Base-by-base conservation (phyloP, 768 basidiomycete genomes). In the Rhodotorula kratochvilovae region DNA sequence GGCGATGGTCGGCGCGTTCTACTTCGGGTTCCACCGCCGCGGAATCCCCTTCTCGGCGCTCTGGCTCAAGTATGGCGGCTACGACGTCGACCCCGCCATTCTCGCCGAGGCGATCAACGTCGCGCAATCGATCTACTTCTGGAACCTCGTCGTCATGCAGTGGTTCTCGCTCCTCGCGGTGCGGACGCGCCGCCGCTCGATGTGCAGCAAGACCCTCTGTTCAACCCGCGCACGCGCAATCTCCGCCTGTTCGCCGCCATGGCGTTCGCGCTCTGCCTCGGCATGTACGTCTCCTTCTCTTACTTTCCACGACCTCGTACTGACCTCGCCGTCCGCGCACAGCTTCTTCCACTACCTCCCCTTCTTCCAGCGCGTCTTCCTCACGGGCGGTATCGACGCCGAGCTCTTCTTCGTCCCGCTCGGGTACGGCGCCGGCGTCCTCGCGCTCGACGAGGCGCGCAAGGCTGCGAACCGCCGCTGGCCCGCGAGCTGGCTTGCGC, bases 141-240 rank as follows among this genome's bases (percentile, higher is more conserved):
- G 83, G 75, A 82, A 50, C 27, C 79, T 86, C 12, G 82, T 86
- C 48, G 80, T 86, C 63, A 86, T 86, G 85, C 87, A 87, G 79
- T 86, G 84, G 83, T 85, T 85, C 39, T 87, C 86, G 73, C 81
- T 88, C 15, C 81, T 87, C 29, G 81, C 86, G 0, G 85, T 85
- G 0, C 84, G 87, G 31, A 85, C 85, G 16, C 83, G 87, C 33
- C 82, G 82, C 25, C 82, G 86, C 29, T 84, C 84, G 33, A 82
- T 87, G 82, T 88, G 80, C 84, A 86, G 71, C 84, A 85, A 50
- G 84, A 84, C 50, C 86, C 87, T 3, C 31, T 78, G 56, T 56
- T 53, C 46, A 58, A 70, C 43, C 23, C 55, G 39, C 16, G 64
- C 66, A 50, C 66, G 80, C 19, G 80, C n/a, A 85, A 86, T 68